Conservation (phyloP, 1,284 basidiomycete genomes). For the Phlebopus sp. region DNA sequence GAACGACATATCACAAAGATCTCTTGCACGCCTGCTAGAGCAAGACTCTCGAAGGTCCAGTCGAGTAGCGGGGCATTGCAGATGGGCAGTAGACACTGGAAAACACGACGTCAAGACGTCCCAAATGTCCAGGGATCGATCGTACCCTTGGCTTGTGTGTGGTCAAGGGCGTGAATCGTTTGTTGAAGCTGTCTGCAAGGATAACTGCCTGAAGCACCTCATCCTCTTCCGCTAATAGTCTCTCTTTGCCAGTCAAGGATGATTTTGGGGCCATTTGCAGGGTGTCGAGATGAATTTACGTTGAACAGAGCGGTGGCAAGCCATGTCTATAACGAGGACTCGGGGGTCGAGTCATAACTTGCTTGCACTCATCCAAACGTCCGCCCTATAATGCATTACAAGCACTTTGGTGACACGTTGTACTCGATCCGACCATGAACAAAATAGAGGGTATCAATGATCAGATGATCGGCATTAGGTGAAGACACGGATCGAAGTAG, state of each 20-base stretch:
- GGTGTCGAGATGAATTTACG: not conserved
- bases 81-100: slow-evolving; percentile 86
- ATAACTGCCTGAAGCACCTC: slow-evolving; percentile 89
- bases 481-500: slow-evolving; percentile 46
- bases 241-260: slow-evolving; percentile 53
- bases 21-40: slow-evolving; percentile 90
- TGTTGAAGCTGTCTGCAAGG: slow-evolving; percentile 94
- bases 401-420: slow-evolving; percentile 53
- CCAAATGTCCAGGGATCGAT: slow-evolving; percentile 3
- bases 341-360: slow-evolving; percentile 26
- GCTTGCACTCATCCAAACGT: not conserved
- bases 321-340: no score
- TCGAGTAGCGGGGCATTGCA: slow-evolving; percentile 92
- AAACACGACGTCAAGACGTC: slow-evolving; percentile 14
- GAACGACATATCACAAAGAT: slow-evolving; percentile 92
- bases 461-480: slow-evolving; percentile 40
- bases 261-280: slow-evolving; percentile 60
- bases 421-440: slow-evolving; percentile 30
- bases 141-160: slow-evolving; percentile 75
- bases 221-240: slow-evolving; percentile 64
- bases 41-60: slow-evolving; percentile 95
- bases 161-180: slow-evolving; percentile 87
- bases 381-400: slow-evolving; percentile 49
- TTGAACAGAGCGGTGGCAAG: no score
- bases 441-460: slow-evolving; percentile 35